Evolutionary conservation across 805 yeast species (phyloP), one percentile per base, ranked within the genome.

Genomic region (Candida yuanshanica): DNA sequence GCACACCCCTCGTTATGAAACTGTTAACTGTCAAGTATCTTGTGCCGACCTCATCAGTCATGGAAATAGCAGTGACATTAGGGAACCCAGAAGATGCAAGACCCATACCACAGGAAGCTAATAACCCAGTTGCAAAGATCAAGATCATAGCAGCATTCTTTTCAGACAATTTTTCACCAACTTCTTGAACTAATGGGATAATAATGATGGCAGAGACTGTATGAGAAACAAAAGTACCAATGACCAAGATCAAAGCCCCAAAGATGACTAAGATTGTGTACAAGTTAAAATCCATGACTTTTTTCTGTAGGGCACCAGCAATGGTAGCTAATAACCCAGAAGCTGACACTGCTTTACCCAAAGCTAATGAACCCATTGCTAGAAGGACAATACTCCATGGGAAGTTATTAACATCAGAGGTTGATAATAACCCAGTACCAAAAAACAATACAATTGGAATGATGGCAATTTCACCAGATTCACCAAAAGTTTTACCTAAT

Each of bases 41-140:
- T 37, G 79, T 77, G n/a, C 97, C 97, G 37, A 88, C 75, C 47
- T 85, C 93, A 59, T 91, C 96, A 3, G 90, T 77, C 83, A 87
- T 82, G 47, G 97, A 87, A 46, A 93, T 87, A 0, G 98, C 99
- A 0, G 98, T 90, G 27, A 93, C 96, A 57, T 93, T 91, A n/a
- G 99, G 99, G 72, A 93, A 93, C 0, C 99, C 98, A 0, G 95
- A 83, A 0, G 98, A 90, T 2, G 98, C 97, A 43, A 91, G 70
- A 5, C 96, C 98, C 98, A 91, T 93, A 44, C 98, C 99, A 41
- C 86, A 83, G 0, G 97, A 89, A 16, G 95, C 82, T 49, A 91
- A 64, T 37, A 90, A 60, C 29, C 89, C 73, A 43, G 66, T 61
- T 35, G 68, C 68, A 38, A 68, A 67, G 38, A 67, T 64, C 37